Evolutionary conservation across 208 protist species (phyloP).

Genomic region (Wallacemonas rigidus): DNA sequence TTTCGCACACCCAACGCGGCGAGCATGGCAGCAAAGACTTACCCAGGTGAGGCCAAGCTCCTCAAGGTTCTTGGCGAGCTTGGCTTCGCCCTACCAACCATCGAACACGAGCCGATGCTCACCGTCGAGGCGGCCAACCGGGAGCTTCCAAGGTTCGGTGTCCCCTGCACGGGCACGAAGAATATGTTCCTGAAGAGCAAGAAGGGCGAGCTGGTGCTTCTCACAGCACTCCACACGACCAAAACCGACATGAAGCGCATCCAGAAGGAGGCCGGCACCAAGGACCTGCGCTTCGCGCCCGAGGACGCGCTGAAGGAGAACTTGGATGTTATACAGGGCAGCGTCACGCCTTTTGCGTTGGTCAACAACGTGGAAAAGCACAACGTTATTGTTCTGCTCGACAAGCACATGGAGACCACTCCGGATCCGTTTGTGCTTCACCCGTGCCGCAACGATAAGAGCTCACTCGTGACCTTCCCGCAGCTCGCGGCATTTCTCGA

Average conservation of each 20-base stretch:
- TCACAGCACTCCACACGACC: conserved; percentile 68
- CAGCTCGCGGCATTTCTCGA: conserved; percentile 70
- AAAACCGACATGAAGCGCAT: conserved; percentile 81
- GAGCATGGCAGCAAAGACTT: conserved; percentile 58
- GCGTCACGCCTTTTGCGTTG: conserved; percentile 86
- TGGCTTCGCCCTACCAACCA: conserved; percentile 46
- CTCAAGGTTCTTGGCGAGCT: conserved; percentile 51
- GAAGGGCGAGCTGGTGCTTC: conserved; percentile 85
- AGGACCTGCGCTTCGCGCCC: conserved; percentile 85
- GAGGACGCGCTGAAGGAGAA: conserved; percentile 63
- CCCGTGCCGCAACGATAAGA: conserved; percentile 88
- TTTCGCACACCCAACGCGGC: background rate
- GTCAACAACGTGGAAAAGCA: conserved; percentile 75
- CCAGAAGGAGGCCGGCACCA: conserved; percentile 62
- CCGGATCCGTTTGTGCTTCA: conserved; percentile 61
- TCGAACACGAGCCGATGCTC: conserved; percentile 72
- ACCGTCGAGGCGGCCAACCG: conserved; percentile 74
- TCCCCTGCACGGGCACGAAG: conserved; percentile 66
- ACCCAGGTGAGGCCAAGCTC: conserved; percentile 59
- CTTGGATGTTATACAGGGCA: conserved; percentile 73
- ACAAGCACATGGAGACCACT: conserved; percentile 56
- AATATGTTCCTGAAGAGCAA: conserved; percentile 93
- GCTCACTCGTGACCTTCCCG: conserved; percentile 55
- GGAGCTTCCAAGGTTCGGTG: conserved; percentile 53
- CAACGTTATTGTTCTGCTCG: conserved; percentile 71